These are phyloP conservation scores for Aristolochia fimbriata DNA, from an alignment of 164 flowering plant genomes.

Conservation along the genomic window DNA sequence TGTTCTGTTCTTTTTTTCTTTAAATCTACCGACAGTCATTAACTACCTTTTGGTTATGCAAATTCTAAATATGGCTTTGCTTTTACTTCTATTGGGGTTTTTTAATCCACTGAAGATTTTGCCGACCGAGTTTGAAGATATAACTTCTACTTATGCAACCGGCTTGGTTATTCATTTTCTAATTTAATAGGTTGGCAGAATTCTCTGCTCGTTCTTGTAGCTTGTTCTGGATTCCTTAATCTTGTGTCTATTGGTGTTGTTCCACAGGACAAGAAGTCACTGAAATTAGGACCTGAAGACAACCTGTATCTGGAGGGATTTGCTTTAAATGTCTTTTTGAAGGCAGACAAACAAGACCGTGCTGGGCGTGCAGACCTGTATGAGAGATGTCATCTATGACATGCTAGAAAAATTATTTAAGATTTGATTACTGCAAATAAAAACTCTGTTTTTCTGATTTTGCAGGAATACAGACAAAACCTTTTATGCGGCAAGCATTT, in stretches of 20 bases:
- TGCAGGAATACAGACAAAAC: conserved; percentile 92
- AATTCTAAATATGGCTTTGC: too few species aligned
- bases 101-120: too few species aligned
- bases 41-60: too few species aligned
- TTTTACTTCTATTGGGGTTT: too few species aligned
- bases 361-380: conserved; percentile 97
- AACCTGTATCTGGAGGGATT: conserved; percentile 80
- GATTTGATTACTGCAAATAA: background rate
- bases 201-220: too few species aligned
- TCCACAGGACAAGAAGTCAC: conserved; percentile 76
- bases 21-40: too few species aligned
- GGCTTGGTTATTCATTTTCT: too few species aligned
- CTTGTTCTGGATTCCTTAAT: background rate
- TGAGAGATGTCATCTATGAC: conserved; percentile 9
- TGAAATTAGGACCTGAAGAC: conserved; percentile 78
- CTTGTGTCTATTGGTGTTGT: background rate
- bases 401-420: background rate
- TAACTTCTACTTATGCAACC: too few species aligned
- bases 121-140: too few species aligned
- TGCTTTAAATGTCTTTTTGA: conserved; percentile 81
- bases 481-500: conserved; percentile 97
- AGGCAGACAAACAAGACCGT: conserved; percentile 96
- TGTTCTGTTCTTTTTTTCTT: too few species aligned
- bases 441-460: background rate
- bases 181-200: too few species aligned